A percentile compares a stretch with the other conserved stretches of the same genome.
Conservation (phyloP, 306 rosid genomes). For the Aeschynomene evenia region DNA sequence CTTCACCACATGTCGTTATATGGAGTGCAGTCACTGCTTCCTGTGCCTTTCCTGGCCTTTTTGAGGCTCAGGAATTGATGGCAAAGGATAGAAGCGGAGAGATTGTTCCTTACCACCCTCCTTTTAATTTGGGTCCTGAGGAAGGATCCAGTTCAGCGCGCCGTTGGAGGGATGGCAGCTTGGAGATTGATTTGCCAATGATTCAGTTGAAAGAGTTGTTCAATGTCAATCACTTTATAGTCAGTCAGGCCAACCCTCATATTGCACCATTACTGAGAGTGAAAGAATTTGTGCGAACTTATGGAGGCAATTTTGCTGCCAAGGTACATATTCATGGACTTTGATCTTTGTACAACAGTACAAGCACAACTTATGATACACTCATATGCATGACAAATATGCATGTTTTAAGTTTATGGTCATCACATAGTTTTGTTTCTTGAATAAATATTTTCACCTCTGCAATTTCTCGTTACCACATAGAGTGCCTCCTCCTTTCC, state of each 20-base stretch:
- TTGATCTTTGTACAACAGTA: neutral
- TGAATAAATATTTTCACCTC: neutral
- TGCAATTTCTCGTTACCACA: neutral
- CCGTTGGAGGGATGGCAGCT: slow-evolving; percentile 97
- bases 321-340: slow-evolving; percentile 59
- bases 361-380: neutral
- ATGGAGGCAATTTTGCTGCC: slow-evolving; percentile 93
- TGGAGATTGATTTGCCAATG: slow-evolving; percentile 98
- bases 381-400: neutral
- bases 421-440: slow-evolving; percentile 7
- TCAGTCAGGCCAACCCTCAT: slow-evolving; percentile 96
- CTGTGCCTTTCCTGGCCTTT: slow-evolving; percentile 97
- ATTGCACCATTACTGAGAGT: slow-evolving; percentile 86
- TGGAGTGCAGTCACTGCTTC: slow-evolving; percentile 99
- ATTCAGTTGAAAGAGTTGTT: slow-evolving; percentile 91
- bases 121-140: slow-evolving; percentile 88
- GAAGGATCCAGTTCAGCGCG: slow-evolving; percentile 72
- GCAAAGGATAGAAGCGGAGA: slow-evolving; percentile 97
- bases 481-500: neutral
- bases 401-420: slow-evolving; percentile 15
- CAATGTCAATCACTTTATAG: slow-evolving; percentile 94
- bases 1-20: slow-evolving; percentile 95
- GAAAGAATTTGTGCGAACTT: slow-evolving; percentile 75
- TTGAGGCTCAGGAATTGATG: slow-evolving; percentile 99
- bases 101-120: slow-evolving; percentile 93